Conservation (phyloP, 2,329 filamentous ascomycete species). For the Ceratocystis papillata region DNA sequence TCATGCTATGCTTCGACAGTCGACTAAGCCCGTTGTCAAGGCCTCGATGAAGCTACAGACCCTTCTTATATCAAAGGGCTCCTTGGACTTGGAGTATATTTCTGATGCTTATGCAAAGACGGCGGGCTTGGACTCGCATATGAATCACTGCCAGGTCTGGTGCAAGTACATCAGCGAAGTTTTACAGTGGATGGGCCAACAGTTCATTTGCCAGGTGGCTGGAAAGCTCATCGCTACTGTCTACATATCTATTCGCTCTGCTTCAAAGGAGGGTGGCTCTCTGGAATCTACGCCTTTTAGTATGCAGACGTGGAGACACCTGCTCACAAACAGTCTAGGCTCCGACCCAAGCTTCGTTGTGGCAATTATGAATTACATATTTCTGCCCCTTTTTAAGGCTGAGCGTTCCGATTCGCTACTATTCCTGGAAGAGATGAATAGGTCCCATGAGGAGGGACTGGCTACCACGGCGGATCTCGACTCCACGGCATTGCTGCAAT, state of each 20-base stretch:
- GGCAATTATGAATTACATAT: conserved; percentile 53
- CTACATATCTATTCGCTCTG: conserved; percentile 39
- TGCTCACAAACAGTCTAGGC: conserved; percentile 43
- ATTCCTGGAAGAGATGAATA: conserved; percentile 50
- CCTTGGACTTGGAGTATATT: conserved; percentile 42
- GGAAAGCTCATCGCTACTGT: conserved; percentile 51
- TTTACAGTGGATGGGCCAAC: conserved; percentile 46
- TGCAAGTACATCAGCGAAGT: conserved; percentile 40
- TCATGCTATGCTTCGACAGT: conserved; percentile 49
- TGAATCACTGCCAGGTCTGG: conserved; percentile 39
- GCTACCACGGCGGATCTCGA: conserved; percentile 36
- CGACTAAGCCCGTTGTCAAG: conserved; percentile 54
- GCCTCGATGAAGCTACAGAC: conserved; percentile 58
- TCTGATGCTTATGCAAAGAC: conserved; percentile 34
- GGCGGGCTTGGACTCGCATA: conserved; percentile 28
- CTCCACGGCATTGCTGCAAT: conserved; percentile 47
- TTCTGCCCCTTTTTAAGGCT: conserved; percentile 50
- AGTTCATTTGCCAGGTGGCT: conserved; percentile 48
- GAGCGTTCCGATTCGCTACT: conserved; percentile 43
- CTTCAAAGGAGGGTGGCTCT: conserved; percentile 27
- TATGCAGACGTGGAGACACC: conserved; percentile 43
- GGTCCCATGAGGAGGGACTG: conserved; percentile 36
- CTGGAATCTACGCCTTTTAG: conserved; percentile 29
- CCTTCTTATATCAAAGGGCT: conserved; percentile 51
- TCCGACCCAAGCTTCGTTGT: conserved; percentile 46